These are phyloP conservation scores for Crithidia fasciculata DNA, from an alignment of 208 protist genomes.

Conservation along the genomic window DNA sequence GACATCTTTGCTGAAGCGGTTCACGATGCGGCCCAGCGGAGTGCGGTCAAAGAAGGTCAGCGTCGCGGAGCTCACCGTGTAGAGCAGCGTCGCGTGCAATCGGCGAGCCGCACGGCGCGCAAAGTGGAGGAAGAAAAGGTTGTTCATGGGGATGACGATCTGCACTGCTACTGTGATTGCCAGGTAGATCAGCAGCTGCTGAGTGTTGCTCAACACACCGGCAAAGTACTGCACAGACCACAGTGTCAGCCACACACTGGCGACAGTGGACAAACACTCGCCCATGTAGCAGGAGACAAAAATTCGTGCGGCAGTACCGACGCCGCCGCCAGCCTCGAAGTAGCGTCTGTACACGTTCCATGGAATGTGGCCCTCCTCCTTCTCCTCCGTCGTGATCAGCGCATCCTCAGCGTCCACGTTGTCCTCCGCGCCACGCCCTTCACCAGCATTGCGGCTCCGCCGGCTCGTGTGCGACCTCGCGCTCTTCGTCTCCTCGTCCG, in stretches of 20 bases:
- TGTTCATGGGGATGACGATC: slow-evolving; percentile 8
- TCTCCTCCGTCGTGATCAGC: slow-evolving; percentile 75
- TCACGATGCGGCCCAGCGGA: slow-evolving; percentile 73
- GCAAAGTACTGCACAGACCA: slow-evolving; percentile 60
- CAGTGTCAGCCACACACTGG: slow-evolving; percentile 57
- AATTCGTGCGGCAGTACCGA: slow-evolving; percentile 27
- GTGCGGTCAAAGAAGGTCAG: slow-evolving; percentile 65
- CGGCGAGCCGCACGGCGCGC: slow-evolving; percentile 36
- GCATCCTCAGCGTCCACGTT: slow-evolving; percentile 8
- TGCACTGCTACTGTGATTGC: slow-evolving; percentile 1
- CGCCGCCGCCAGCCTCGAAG: slow-evolving; percentile 44
- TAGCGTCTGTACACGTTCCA: slow-evolving; percentile 59
- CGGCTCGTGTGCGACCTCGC: too few species aligned
- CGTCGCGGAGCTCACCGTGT: slow-evolving; percentile 45
- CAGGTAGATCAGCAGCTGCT: slow-evolving; percentile 33
- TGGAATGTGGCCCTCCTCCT: slow-evolving; percentile 56
- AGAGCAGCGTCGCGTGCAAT: slow-evolving; percentile 63
- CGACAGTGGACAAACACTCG: slow-evolving; percentile 29
- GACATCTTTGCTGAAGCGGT: slow-evolving; percentile 82
- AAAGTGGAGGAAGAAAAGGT: slow-evolving; percentile 28
- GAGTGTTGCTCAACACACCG: slow-evolving; percentile 12
- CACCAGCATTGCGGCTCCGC: not conserved
- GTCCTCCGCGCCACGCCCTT: not conserved
- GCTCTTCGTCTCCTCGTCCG: not conserved
- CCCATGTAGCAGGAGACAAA: slow-evolving; percentile 51